A percentile compares a stretch with the other conserved stretches of the same genome.
These are phyloP conservation scores for Codiaeum variegatum DNA, from an alignment of 441 rosid species.

Conservation along the genomic window DNA sequence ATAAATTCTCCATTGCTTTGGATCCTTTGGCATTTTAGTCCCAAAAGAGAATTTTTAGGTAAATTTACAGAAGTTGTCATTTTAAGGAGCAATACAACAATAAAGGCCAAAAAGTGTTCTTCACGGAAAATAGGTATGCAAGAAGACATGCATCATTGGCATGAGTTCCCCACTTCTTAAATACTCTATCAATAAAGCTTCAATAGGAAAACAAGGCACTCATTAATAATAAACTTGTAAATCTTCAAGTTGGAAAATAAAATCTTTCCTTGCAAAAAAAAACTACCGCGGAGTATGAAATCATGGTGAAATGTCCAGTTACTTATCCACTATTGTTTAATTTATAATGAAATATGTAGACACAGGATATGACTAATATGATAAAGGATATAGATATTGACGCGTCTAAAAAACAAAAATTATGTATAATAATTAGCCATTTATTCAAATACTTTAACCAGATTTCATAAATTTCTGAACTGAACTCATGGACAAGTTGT, in stretches of 20 bases:
- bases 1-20: no score
- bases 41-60: no score
- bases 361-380: neutral
- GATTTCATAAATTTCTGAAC: neutral
- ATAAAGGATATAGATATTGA: neutral
- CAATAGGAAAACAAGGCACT: neutral
- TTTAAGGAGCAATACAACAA: no score
- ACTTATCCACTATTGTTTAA: neutral
- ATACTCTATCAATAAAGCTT: no score
- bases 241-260: neutral
- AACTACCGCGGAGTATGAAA: neutral
- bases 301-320: neutral
- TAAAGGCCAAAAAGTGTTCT: no score
- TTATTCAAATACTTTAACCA: neutral
- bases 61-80: no score
- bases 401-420: no score
- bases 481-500: neutral
- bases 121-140: neutral
- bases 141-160: neutral
- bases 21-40: no score
- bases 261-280: neutral
- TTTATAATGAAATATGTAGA: no score
- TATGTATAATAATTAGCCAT: neutral
- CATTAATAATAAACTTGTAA: neutral
- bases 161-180: neutral